Evolutionary conservation across 1,139 yeast species (phyloP).

Genomic region (Diutina rugosa): DNA sequence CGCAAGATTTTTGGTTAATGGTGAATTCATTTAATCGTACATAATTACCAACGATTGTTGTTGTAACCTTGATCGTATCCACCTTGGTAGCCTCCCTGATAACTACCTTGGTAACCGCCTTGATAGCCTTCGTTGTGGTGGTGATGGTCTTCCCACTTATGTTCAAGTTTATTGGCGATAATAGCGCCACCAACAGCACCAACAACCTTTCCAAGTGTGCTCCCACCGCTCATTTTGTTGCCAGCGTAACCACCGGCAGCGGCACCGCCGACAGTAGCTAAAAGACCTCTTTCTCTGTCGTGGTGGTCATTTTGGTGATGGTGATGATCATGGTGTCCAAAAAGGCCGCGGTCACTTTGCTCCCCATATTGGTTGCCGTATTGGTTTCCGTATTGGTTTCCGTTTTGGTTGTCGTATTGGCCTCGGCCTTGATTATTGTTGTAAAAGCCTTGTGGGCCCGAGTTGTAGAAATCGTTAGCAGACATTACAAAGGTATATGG

Average conservation of each 20-base stretch:
- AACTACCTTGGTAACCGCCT: background rate
- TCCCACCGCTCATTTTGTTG: background rate
- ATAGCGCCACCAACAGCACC: background rate
- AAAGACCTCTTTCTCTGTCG: background rate
- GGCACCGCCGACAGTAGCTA: conserved; percentile 1
- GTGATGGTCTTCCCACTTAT: background rate
- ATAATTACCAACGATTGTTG: background rate
- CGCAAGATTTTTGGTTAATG: background rate
- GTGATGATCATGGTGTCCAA: background rate
- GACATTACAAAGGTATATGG: background rate
- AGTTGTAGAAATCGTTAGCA: background rate
- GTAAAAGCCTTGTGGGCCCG: background rate
- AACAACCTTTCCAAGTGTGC: background rate
- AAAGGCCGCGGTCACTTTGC: background rate
- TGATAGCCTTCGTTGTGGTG: background rate
- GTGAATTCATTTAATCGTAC: background rate
- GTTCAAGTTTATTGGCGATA: background rate
- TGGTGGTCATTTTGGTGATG: background rate
- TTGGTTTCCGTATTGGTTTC: background rate
- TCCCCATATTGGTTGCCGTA: background rate
- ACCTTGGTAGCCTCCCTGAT: background rate
- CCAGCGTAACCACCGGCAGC: background rate
- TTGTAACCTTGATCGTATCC: background rate
- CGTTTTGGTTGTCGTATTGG: background rate
- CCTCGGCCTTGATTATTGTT: background rate